A percentile compares a stretch with the other conserved stretches of the same genome.
These are phyloP conservation scores for Rhytidiadelphus loreus DNA, from an alignment of 225 moss, liverwort and hornwort genomes.

Conservation along the genomic window DNA sequence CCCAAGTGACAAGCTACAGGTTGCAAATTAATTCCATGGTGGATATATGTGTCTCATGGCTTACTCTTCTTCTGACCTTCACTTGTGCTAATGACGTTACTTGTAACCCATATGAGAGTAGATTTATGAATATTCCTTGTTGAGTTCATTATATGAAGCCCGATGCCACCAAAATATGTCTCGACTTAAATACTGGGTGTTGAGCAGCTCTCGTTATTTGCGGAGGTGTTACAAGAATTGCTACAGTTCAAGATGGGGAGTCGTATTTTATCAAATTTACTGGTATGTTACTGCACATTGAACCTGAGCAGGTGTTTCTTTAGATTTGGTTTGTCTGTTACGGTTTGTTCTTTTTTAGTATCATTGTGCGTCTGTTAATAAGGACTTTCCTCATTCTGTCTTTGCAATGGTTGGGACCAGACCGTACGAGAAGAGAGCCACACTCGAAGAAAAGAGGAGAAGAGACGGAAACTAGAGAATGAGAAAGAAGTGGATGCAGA, in stretches of 20 bases:
- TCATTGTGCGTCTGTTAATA: neutral
- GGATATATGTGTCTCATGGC: neutral
- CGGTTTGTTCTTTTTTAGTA: neutral
- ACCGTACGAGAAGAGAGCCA: slow-evolving; percentile 49
- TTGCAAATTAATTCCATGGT: neutral
- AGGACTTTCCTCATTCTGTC: neutral
- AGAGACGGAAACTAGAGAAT: slow-evolving; percentile 67
- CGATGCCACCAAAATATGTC: neutral
- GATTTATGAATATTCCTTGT: neutral
- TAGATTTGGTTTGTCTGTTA: neutral
- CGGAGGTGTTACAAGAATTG: slow-evolving; percentile 88
- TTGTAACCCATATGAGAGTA: neutral
- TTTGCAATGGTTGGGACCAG: slow-evolving; percentile 22
- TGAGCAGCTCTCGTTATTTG: slow-evolving; percentile 84
- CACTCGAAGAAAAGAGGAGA: slow-evolving; percentile 60
- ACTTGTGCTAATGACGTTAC: neutral
- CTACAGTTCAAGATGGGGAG: slow-evolving; percentile 79
- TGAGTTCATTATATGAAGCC: neutral
- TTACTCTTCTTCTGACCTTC: neutral
- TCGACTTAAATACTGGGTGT: neutral
- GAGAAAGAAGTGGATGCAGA: slow-evolving; percentile 68
- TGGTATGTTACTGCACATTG: slow-evolving; percentile 31
- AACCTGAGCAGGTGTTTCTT: neutral
- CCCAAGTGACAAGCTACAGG: neutral
- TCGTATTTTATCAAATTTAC: slow-evolving; percentile 62